Evolutionary conservation across 2,329 filamentous ascomycete species (phyloP), one percentile per base, ranked within the genome.

Genomic region (Calonectria montana): DNA sequence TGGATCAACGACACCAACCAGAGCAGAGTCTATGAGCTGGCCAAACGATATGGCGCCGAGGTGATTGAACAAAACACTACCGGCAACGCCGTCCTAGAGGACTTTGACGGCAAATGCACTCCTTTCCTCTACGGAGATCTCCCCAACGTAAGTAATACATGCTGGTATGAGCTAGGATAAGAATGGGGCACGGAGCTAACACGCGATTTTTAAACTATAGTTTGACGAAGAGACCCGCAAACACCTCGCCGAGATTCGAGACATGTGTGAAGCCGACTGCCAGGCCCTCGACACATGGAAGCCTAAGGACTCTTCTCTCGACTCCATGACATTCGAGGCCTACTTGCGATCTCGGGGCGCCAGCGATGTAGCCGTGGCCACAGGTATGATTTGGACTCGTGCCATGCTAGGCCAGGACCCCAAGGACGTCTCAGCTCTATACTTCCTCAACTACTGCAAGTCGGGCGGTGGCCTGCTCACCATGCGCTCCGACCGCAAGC

Each of bases 1-100:
- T 91, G 89, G 90, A 87, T 91, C 75, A 91, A 91, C 73, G 87
- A 90, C 64, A 85, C 82, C 2, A 89, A 85, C 72, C 88, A 91
- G 75, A 80, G 73, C 47, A 81, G 80, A 29, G 84, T 90, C 67
- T 86, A 80, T 71, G 81, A 75, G 0, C 75, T 88, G 18, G 83
- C 83, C 0, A 76, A 82, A 59, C 73, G 78, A 29, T 87, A 85
- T 64, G 82, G 83, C 0, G 75, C 86, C 1, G 86, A 89, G 41
- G 69, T 87, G 0, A 81, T 73, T 59, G 81, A 83, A 75, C 88
- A 90, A 76, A 87, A 87, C 63, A 86, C 83, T 5, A 31, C 45
- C 12, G 88, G 88, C 3, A 81, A 85, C 15, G 82, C 79, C 15
- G 80, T 87, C 0, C 75, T 86, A 12, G 81, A 88, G 65, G 83